These are phyloP conservation scores for Cyberlindnera galapagoensis DNA, from an alignment of 805 yeast genomes.

Conservation along the genomic window DNA sequence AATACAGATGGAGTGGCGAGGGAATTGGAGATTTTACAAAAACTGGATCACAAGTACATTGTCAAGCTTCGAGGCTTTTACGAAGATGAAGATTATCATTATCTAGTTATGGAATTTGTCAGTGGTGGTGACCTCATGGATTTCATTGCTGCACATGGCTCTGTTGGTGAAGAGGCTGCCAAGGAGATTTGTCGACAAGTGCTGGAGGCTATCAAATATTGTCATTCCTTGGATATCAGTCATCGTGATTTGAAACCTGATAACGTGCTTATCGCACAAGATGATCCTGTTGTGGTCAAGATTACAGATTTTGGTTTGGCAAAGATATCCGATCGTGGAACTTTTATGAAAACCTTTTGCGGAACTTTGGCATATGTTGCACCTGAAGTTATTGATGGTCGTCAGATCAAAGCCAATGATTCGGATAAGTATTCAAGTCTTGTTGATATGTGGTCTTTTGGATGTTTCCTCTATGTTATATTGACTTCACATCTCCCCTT, in stretches of 20 bases:
- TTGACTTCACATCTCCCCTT: slow-evolving; percentile 92
- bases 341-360: slow-evolving; percentile 92
- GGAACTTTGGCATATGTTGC: slow-evolving; percentile 97
- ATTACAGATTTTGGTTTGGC: slow-evolving; percentile 97
- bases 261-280: slow-evolving; percentile 82
- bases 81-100: slow-evolving; percentile 76
- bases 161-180: slow-evolving; percentile 86
- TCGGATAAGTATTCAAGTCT: slow-evolving; percentile 60
- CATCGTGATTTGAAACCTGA: slow-evolving; percentile 97
- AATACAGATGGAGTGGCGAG: slow-evolving; percentile 78
- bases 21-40: slow-evolving; percentile 74
- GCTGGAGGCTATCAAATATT: slow-evolving; percentile 75
- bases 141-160: slow-evolving; percentile 87
- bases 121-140: slow-evolving; percentile 98
- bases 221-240: slow-evolving; percentile 86
- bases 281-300: slow-evolving; percentile 87
- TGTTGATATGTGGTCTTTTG: slow-evolving; percentile 98
- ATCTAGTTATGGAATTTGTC: slow-evolving; percentile 91
- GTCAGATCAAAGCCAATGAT: slow-evolving; percentile 23
- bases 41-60: slow-evolving; percentile 78
- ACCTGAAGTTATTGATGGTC: slow-evolving; percentile 71
- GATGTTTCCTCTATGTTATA: slow-evolving; percentile 88
- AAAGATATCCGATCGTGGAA: slow-evolving; percentile 75
- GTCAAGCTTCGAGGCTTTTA: slow-evolving; percentile 78
- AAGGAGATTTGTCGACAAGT: slow-evolving; percentile 83